These are phyloP conservation scores for Turritis glabra DNA, from an alignment of 345 rosid species.

Conservation along the genomic window DNA sequence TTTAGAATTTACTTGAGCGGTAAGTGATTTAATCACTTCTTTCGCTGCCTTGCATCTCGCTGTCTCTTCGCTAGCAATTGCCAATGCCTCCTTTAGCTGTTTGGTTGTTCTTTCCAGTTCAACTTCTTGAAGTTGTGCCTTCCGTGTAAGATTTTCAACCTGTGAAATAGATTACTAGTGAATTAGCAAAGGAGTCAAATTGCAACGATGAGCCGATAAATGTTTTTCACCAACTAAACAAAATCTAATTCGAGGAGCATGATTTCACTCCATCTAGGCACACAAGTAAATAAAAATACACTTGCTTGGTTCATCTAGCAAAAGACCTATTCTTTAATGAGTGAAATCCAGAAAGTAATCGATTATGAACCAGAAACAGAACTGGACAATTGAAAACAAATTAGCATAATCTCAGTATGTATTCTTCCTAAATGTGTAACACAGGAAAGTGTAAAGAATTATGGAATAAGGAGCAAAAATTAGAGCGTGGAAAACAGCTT, in stretches of 20 bases:
- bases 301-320: background rate
- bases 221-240: background rate
- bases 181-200: background rate
- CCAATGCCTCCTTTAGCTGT: slow-evolving; percentile 84
- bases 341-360: background rate
- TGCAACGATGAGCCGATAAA: background rate
- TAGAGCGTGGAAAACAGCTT: slow-evolving; percentile 22
- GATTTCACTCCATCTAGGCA: slow-evolving; percentile 6
- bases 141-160: slow-evolving; percentile 92
- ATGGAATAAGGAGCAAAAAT: background rate
- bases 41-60: slow-evolving; percentile 98
- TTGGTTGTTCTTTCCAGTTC: slow-evolving; percentile 89
- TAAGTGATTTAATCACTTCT: slow-evolving; percentile 96
- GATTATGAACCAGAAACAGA: background rate
- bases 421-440: slow-evolving; percentile 2
- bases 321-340: background rate
- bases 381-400: background rate
- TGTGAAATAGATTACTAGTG: slow-evolving; percentile 33
- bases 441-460: background rate
- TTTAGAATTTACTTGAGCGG: slow-evolving; percentile 73
- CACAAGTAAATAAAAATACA: background rate
- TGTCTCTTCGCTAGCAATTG: slow-evolving; percentile 89
- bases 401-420: background rate
- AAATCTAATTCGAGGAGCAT: background rate
- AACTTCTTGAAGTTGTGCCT: slow-evolving; percentile 82